Base-by-base conservation (phyloP, 208 protist genomes). In the Trypanosoma cruzi region DNA sequence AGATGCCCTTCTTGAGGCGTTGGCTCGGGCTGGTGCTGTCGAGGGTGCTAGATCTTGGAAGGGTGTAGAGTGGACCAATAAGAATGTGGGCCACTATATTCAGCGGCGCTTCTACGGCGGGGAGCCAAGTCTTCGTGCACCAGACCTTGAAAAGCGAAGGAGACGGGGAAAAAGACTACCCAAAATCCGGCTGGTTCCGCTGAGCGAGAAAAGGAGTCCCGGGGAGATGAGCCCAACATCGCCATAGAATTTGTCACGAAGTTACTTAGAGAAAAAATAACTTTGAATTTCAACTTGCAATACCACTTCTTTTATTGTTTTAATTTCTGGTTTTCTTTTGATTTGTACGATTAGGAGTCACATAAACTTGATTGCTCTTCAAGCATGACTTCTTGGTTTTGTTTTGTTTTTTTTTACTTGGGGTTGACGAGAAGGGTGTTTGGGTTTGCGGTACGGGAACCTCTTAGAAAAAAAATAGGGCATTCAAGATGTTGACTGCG, bases 11-110 rank as follows among this genome's bases (percentile, higher is more conserved):
- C 64, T 55, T 31, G 62, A 49, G 1, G 75, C 49, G 20, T 28
- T 66, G n/a, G 52, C 48, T 6, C 37, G 34, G 49, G 64, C 53
- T 49, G 61, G 60, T 29, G 52, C 42, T 55, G 59, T 59, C 11
- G 70, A 58, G 26, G 52, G 63, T 32, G 32, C 42, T 20, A 64
- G n/a, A 11, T n/a, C 42, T 36, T 75, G 73, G 57, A 60, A 74
- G 42, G 74, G 71, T 0, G 60, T 90, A 14, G 62, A 68, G 49
- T 95, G 90, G 88, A 88, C 84, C 7, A 95, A 95, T 73, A 88
- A 88, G 20, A 87, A 95, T 63, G 90, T 95, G 2, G 87, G 87
- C 32, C 85, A 90, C 74, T 95, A 95, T 76, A 95, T 95, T 54
- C 85, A 89, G 68, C 86, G 90, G 0, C 86, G 90, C 26, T 95